Conservation (phyloP, 805 yeast genomes). For the Candida fluviatilis region DNA sequence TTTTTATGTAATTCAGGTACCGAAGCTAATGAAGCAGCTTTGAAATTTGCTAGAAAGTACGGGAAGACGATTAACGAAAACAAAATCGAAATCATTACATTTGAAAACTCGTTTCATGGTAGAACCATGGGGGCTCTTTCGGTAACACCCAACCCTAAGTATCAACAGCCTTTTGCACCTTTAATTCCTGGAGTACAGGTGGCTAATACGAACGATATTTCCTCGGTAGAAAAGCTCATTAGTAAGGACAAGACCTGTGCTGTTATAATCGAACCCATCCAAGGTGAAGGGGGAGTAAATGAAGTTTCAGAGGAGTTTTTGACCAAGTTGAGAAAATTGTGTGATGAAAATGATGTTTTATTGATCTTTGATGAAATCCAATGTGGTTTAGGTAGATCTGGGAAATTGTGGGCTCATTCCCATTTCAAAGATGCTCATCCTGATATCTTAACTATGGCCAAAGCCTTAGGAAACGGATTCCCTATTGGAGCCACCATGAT, state of each 20-base stretch:
- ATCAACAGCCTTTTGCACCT: slow-evolving; percentile 88
- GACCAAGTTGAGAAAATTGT: slow-evolving; percentile 57
- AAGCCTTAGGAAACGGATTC: slow-evolving; percentile 94
- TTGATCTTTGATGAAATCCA: slow-evolving; percentile 94
- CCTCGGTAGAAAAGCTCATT: slow-evolving; percentile 52
- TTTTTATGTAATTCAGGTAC: slow-evolving; percentile 59
- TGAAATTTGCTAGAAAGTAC: slow-evolving; percentile 69
- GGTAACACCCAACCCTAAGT: slow-evolving; percentile 89
- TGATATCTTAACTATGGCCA: slow-evolving; percentile 90
- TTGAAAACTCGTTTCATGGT: slow-evolving; percentile 90
- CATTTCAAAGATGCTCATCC: slow-evolving; percentile 78
- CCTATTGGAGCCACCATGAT: slow-evolving; percentile 95
- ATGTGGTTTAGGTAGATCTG: slow-evolving; percentile 93
- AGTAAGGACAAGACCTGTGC: slow-evolving; percentile 70
- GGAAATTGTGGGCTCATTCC: slow-evolving; percentile 89
- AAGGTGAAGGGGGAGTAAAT: slow-evolving; percentile 96
- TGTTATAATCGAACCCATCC: slow-evolving; percentile 93
- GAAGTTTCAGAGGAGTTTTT: slow-evolving; percentile 64
- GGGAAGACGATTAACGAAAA: slow-evolving; percentile 54
- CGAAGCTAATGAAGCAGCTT: slow-evolving; percentile 57
- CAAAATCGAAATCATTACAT: slow-evolving; percentile 80
- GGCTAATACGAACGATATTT: slow-evolving; percentile 59
- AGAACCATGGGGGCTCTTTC: slow-evolving; percentile 91
- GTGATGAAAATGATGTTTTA: slow-evolving; percentile 65
- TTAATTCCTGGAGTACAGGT: slow-evolving; percentile 83